Conservation (phyloP, 2,329 filamentous ascomycete species). For the Acrodontium crateriforme region DNA sequence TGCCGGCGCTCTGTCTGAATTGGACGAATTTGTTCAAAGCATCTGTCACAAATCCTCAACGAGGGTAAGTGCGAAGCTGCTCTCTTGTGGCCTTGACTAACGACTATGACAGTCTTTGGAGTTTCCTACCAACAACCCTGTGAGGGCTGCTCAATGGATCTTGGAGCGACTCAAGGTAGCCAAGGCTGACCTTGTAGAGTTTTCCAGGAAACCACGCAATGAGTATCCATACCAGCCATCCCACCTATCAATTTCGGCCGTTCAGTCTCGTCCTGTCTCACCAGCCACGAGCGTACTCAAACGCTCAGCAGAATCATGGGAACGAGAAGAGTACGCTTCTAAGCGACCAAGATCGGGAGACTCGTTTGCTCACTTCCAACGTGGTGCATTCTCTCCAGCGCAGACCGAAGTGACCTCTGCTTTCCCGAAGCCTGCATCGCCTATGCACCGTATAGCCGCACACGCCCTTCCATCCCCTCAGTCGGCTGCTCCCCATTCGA, state of each 20-base stretch:
- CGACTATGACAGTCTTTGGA: slow-evolving; percentile 2
- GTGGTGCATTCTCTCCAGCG: slow-evolving; percentile 8
- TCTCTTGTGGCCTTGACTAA: neutral
- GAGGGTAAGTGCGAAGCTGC: slow-evolving; percentile 4
- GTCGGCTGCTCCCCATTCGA: slow-evolving; percentile 9
- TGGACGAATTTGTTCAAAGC: slow-evolving; percentile 11
- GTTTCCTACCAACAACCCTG: slow-evolving; percentile 7
- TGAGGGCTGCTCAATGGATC: slow-evolving; percentile 14
- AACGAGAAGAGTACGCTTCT: neutral
- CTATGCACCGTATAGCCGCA: neutral
- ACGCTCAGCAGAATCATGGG: neutral
- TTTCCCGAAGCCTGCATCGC: too few species aligned
- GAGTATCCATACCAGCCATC: slow-evolving; percentile 1
- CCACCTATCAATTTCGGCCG: too few species aligned
- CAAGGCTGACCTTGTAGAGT: slow-evolving; percentile 9
- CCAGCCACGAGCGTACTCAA: neutral
- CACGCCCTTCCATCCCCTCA: slow-evolving; percentile 16
- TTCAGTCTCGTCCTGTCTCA: slow-evolving; percentile 1
- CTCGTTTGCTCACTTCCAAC: neutral
- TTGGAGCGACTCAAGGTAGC: slow-evolving; percentile 9
- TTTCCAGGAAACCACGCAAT: slow-evolving; percentile 2
- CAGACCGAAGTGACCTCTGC: too few species aligned
- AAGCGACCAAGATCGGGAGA: neutral
- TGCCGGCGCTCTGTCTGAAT: slow-evolving; percentile 11
- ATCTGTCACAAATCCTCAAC: slow-evolving; percentile 5